Base-by-base conservation (phyloP, 1,284 basidiomycete genomes). In the Leccinum solheimii region DNA sequence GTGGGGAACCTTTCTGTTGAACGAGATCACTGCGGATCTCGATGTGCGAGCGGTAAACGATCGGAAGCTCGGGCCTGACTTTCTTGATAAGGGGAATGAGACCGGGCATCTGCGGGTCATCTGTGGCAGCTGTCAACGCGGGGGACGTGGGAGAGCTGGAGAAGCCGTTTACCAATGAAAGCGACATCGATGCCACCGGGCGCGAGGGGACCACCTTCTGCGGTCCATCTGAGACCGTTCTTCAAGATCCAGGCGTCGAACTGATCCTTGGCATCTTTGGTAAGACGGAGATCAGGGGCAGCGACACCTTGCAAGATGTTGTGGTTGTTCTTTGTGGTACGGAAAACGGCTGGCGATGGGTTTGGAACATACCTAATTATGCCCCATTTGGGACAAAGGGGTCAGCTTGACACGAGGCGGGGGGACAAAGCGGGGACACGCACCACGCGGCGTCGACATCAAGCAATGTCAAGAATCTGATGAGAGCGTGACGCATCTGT, bases 271-370 rank as follows among this genome's bases (percentile, higher is more conserved):
- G 87, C 85, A 59, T 87, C 86, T 66, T 88, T 81, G 1, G 86
- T 88, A 50, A 95, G 81, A 62, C 91, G 89, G 38, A 92, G 81
- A 63, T 83, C 84, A 14, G 89, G 86, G 14, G 86, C 77, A 3
- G 92, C 88, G 50, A 95, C 93, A 62, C 93, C 93, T 83, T 92
- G 91, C 19, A 93, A 79, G 74, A 91, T 91, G 76, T 92, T 92
- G 83, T 92, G 91, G 80, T 94, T 94, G 87, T 93, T 91, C 82
- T 94, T 94, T 64, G 92, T 95, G 63, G 90, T 94, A 66, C 92
- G 85, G 83, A 95, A 95, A 40, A 95, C 91, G 65, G 84, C 85
- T 5, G 93, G 92, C 40, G 88, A 89, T 62, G 93, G 85, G 81
- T 94, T 92, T 56, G 91, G 92, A 19, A 93, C 90, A 77, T 91